Evolutionary conservation across 768 basidiomycete genomes (phyloP).

Genomic region (Imleria badia): DNA sequence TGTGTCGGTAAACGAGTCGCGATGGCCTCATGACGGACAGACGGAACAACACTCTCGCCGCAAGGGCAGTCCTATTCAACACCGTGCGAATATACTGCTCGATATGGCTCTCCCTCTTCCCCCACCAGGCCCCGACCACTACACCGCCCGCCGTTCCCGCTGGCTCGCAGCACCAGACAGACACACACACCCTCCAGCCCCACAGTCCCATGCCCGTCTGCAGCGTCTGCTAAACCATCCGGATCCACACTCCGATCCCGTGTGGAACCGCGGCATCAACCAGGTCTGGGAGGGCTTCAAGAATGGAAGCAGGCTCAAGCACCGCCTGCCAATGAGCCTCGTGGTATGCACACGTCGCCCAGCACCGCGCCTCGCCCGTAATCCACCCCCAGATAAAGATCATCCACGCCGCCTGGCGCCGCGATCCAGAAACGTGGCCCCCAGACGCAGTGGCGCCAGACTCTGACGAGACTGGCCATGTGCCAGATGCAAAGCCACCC

Average conservation of each 20-base stretch:
- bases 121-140: slow-evolving; percentile 63
- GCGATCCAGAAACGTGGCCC: slow-evolving; percentile 74
- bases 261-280: slow-evolving; percentile 58
- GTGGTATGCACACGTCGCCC: slow-evolving; percentile 47
- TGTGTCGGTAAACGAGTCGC: slow-evolving; percentile 37
- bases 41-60: background rate
- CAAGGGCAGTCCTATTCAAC: too few relatives aligned
- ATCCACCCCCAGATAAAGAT: slow-evolving; percentile 58
- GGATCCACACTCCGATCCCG: slow-evolving; percentile 47
- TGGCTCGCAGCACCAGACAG: slow-evolving; percentile 48
- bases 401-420: slow-evolving; percentile 71
- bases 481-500: slow-evolving; percentile 1
- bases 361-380: background rate
- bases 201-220: slow-evolving; percentile 44
- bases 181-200: slow-evolving; percentile 23
- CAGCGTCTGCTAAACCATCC: slow-evolving; percentile 49
- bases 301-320: slow-evolving; percentile 57
- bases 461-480: slow-evolving; percentile 50
- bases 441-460: slow-evolving; percentile 56
- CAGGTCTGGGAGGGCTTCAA: slow-evolving; percentile 64
- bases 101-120: slow-evolving; percentile 43
- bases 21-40: slow-evolving; percentile 26
- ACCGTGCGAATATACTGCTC: slow-evolving; percentile 21
- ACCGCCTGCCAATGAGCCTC: slow-evolving; percentile 57
- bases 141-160: slow-evolving; percentile 57